Evolutionary conservation across 2,329 filamentous ascomycete species (phyloP).

Genomic region (Fusarium sublunatum): DNA sequence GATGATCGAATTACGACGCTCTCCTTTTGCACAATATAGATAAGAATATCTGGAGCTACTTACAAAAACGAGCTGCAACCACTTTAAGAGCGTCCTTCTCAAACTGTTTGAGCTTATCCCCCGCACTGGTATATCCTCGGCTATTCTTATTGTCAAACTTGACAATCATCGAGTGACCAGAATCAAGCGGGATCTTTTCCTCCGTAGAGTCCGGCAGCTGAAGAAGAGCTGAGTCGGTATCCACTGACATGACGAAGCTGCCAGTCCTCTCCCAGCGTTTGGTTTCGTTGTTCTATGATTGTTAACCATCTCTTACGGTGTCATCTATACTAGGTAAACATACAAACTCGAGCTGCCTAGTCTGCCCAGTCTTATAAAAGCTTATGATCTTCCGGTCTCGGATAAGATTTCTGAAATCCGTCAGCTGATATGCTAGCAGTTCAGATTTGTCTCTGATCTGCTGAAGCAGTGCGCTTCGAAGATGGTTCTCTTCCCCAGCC

Average conservation of each 20-base stretch:
- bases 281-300: neutral
- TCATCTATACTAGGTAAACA: neutral
- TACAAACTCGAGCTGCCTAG: neutral
- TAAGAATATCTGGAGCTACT: no score
- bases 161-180: neutral
- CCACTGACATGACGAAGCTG: neutral
- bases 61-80: neutral
- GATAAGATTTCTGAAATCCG: constrained; percentile 1
- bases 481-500: neutral
- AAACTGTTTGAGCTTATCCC: neutral
- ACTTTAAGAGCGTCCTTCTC: neutral
- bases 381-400: constrained; percentile 3
- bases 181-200: neutral
- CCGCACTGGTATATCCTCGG: neutral
- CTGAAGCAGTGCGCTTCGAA: neutral
- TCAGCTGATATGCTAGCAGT: neutral
- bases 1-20: no score
- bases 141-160: neutral
- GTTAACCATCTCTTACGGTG: neutral
- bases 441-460: neutral
- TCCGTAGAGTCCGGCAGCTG: neutral
- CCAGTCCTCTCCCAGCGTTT: neutral
- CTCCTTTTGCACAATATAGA: no score
- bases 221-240: neutral
- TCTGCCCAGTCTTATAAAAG: neutral